Evolutionary conservation across 768 basidiomycete genomes (phyloP), one percentile per base, ranked within the genome.

Genomic region (Crepidotus variabilis): DNA sequence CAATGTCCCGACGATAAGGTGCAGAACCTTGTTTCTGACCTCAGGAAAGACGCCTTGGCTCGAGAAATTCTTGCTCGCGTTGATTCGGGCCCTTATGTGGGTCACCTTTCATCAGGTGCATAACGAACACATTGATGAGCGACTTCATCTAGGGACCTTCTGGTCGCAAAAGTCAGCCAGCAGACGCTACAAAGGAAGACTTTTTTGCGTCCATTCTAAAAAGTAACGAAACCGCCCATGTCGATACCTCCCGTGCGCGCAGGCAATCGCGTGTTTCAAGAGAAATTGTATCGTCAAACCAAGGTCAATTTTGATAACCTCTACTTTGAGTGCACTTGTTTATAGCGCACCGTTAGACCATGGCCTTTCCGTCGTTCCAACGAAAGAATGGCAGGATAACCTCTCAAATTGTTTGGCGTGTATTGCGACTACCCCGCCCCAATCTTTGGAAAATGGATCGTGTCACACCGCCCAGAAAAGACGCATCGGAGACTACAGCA

Each of bases 341-440:
- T 58, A 48, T 56, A 57, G 36, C 52, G 33, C 13, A 43, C 33
- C 53, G 11, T n/a, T 59, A 87, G 87, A 85, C 65, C 79, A 80
- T 50, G 77, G 78, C 11, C 75, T 85, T 58, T 80, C 84, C 21
- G 79, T 83, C 16, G 77, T 82, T 23, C 89, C 89, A 6, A 88
- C 86, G 0, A 72, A 79, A 57, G 87, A 91, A 66, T 91, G 89
- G 89, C 89, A 91, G 66, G 88, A 91, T 50, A 84, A 79, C 54
- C 75, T 91, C 16, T 82, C 84, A 21, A 77, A 76, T 57, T 78
- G 79, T 6, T 69, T 90, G 48, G 77, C 77, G 6, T 74, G 66
- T 58, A 66, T 63, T 8, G 53, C 61, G 6, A 61, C 68, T 35
- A 57, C 62, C 11, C 60, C 58, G 34, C 62, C 56, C 54, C 61